Evolutionary conservation across 2,329 filamentous ascomycete species (phyloP), one percentile per base, ranked within the genome.

Genomic region (Fusarium palustre): DNA sequence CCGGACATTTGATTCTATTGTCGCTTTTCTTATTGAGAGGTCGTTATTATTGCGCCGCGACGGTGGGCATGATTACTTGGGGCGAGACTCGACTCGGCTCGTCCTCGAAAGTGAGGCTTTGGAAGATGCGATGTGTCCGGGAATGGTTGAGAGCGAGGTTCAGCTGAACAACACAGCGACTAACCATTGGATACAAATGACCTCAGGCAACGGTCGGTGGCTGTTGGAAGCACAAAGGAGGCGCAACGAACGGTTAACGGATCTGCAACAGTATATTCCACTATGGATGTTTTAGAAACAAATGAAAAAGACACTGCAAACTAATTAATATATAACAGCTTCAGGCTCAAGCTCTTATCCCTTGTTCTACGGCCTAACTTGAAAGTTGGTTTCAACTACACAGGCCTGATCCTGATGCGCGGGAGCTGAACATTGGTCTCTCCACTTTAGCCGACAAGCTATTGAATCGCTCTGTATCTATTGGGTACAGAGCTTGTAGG

Each of bases 1-100:
- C 76, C 78, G 22, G 74, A 55, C 76, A 79, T 43, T 43, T 79
- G 34, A 49, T 70, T 58, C 36, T 39, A 43, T 58, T 48, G 66
- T 58, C 43, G 53, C 43, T 66, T 41, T 31, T 31, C 43, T 46
- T 46, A 31, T 46, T 15, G 24, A 49, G 30, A 47, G 42, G 42
- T 41, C 48, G 30, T n/a, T 65, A 70, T 57, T 67, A 69, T 70
- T 57, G 62, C 49, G 52, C 62, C 50, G 57, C 33, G 50, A 33
- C 41, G 31, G 60, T 64, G 39, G 30, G 64, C 68, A 71, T 70
- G 48, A 15, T 65, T 38, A n/a, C 24, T 54, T 38, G 38, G 43
- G 28, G 30, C 12, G 55, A 45, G 53, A 43, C 39, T 57, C 43
- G 47, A 49, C 47, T 36, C 31, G 24, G 36, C 10, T 52, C 24